Base-by-base conservation (phyloP, 129 eudicot genomes). In the Artemisia annua region DNA sequence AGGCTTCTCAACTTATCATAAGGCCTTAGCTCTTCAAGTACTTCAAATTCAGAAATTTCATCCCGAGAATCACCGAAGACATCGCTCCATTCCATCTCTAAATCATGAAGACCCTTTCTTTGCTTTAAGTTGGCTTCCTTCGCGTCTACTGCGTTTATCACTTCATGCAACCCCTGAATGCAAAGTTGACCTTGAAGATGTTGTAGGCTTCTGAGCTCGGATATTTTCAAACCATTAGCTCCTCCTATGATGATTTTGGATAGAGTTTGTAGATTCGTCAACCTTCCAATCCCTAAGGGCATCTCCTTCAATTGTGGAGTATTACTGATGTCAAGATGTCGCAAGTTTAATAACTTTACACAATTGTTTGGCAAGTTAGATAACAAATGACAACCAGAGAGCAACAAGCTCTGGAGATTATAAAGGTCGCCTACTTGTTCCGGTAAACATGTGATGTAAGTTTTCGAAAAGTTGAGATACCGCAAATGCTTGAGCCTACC, bases 71-170 rank as follows among this genome's bases (percentile, higher is more conserved):
- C 71, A 67, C 72, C 75, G 49, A 61, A 26, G 0, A 12, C 64
- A 5, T 66, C 71, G 16, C 78, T 71, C 89, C 93, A 87, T 22
- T 69, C 18, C 74, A 87, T 11, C 35, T 63, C 73, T 65, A 87
- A 74, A n/a, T 67, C 82, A 17, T 48, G 59, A 22, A 87, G 77
- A 3, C 72, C 77, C 44, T 48, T 26, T 59, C 77, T 87, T 12
- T 46, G 44, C 20, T 62, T 62, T 53, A 87, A 62, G 32, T 67
- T 76, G 30, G 85, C 89, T 66, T 82, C 81, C 68, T 62, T 73
- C 44, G 83, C 84, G 13, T 87, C 79, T 66, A 66, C 22, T 12
- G 15, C 78, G 19, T 71, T 44, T 62, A 11, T 73, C 43, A 87
- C 79, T 59, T 82, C 80, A 12, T 81, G 79, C 61, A 87, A 16